These are phyloP conservation scores for Pseudocercospora vitis DNA, from an alignment of 2,329 filamentous ascomycete species.

Conservation along the genomic window DNA sequence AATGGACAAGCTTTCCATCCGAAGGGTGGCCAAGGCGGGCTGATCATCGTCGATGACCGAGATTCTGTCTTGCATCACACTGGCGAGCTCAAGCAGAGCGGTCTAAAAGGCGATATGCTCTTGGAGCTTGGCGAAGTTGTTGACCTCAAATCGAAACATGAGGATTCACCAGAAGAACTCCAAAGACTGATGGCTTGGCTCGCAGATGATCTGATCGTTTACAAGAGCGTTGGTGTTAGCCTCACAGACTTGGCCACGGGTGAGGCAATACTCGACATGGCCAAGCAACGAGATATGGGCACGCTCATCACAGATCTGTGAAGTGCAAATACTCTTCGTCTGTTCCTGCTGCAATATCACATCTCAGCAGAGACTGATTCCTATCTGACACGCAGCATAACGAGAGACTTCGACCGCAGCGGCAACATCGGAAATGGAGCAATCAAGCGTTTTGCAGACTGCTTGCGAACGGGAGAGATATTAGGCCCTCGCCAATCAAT, in stretches of 20 bases:
- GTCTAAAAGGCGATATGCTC: constrained; percentile 41
- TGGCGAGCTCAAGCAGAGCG: constrained; percentile 48
- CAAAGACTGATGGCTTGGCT: constrained; percentile 26
- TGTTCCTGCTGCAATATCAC: too few species aligned
- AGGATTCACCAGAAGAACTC: constrained; percentile 11
- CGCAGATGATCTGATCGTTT: constrained; percentile 45
- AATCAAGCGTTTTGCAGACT: too few species aligned
- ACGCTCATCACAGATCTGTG: constrained; percentile 17
- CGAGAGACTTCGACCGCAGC: neutral
- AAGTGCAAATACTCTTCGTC: too few species aligned
- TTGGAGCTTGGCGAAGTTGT: constrained; percentile 47
- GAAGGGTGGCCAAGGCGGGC: constrained; percentile 5
- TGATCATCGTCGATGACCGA: constrained; percentile 33
- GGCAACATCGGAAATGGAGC: too few species aligned
- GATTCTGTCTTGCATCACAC: constrained; percentile 49
- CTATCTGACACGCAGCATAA: neutral
- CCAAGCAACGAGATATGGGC: constrained; percentile 14
- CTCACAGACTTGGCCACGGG: constrained; percentile 50
- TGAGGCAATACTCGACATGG: constrained; percentile 20
- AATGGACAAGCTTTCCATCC: constrained; percentile 9
- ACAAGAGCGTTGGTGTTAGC: constrained; percentile 54
- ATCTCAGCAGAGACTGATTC: neutral
- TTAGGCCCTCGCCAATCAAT: neutral
- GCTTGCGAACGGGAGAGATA: too few species aligned
- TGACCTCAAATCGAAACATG: constrained; percentile 4